phyloP scores from a whole-genome alignment of 352 stramenopile species.

The Pythium scleroteichum region DNA sequence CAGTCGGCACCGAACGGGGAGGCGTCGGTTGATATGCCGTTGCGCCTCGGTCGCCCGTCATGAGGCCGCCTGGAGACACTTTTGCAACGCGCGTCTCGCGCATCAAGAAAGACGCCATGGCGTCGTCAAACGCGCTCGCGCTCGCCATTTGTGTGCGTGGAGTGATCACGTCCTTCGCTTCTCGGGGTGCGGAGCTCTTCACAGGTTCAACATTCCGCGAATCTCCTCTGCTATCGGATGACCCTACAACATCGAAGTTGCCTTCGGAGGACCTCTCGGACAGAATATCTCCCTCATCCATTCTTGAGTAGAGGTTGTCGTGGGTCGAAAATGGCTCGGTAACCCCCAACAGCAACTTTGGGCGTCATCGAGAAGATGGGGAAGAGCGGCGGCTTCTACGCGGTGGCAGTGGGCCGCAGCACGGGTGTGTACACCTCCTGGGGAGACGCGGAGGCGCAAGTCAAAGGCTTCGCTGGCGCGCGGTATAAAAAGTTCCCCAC shows the following conservation, averaged over 20 bases:
- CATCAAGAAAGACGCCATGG: background rate
- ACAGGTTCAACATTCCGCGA: no score
- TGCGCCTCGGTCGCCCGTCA: background rate
- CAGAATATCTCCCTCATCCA: background rate
- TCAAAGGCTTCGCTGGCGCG: conserved; percentile 54
- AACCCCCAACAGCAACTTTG: conserved; percentile 2
- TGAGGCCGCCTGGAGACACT: background rate
- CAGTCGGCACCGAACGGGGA: background rate
- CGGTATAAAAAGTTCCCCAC: conserved; percentile 73
- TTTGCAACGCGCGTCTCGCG: background rate
- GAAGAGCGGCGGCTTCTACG: conserved; percentile 48
- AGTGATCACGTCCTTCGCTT: background rate
- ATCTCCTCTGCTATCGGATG: no score
- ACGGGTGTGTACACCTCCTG: conserved; percentile 63
- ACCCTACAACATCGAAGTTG: no score
- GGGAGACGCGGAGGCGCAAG: conserved; percentile 42
- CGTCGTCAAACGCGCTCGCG: conserved; percentile 4
- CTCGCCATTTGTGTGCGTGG: background rate
- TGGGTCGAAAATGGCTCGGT: background rate
- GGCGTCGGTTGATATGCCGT: background rate
- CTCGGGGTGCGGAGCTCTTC: no score
- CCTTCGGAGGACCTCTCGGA: no score
- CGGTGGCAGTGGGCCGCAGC: conserved; percentile 51
- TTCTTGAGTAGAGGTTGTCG: background rate
- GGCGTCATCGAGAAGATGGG: conserved; percentile 29